Evolutionary conservation across 306 rosid genomes (phyloP).

Genomic region (Cyclanthera cordifolia): DNA sequence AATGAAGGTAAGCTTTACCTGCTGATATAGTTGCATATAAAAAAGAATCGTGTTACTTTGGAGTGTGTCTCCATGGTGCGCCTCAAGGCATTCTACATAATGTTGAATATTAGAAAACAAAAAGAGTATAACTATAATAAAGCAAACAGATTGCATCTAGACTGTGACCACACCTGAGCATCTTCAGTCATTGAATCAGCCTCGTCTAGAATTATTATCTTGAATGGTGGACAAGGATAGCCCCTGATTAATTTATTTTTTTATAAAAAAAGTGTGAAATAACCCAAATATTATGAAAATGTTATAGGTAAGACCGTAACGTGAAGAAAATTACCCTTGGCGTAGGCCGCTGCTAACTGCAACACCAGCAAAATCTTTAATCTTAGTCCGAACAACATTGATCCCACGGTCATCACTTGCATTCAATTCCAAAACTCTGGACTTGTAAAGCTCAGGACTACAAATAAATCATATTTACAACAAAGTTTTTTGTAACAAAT

Average conservation of each 20-base stretch:
- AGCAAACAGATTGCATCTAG: neutral
- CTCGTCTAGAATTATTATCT: conserved; percentile 88
- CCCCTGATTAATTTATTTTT: conserved; percentile 32
- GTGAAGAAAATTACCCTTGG: conserved; percentile 32
- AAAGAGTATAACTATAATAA: neutral
- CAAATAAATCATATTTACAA: neutral
- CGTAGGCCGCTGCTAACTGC: conserved; percentile 51
- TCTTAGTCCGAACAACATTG: conserved; percentile 86
- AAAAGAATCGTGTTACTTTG: conserved; percentile 82
- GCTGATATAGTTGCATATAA: conserved; percentile 93
- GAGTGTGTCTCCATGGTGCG: conserved; percentile 94
- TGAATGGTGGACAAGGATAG: conserved; percentile 80
- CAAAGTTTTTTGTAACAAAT: neutral
- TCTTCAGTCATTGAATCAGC: conserved; percentile 99
- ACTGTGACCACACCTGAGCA: conserved; percentile 58
- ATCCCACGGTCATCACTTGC: conserved; percentile 98
- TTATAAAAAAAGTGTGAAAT: neutral
- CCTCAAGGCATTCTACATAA: conserved; percentile 78
- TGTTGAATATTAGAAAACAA: conserved; percentile 3
- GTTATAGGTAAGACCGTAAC: neutral
- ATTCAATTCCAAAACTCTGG: conserved; percentile 88
- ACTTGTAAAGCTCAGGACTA: conserved; percentile 80
- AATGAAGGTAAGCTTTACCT: conserved; percentile 27
- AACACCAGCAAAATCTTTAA: conserved; percentile 75
- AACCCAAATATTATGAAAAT: neutral